Conservation (phyloP, 805 yeast species). For the Kodamaea hsintzibuensis region DNA sequence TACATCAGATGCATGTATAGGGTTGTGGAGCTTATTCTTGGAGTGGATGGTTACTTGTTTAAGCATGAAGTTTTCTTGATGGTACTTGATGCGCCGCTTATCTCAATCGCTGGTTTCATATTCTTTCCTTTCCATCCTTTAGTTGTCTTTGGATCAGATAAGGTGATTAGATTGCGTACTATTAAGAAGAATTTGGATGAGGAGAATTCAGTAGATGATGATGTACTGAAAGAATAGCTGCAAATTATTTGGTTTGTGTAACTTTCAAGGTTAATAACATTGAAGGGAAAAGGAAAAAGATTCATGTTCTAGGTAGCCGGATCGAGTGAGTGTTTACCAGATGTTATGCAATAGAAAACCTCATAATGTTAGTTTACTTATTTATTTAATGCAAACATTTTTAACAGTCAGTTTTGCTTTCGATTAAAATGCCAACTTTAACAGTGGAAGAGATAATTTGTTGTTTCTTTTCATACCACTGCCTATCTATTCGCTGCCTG, state of each 20-base stretch:
- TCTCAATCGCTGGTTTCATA: conserved; percentile 23
- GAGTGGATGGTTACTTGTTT: conserved; percentile 69
- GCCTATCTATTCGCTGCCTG: no score
- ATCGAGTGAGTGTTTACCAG: neutral
- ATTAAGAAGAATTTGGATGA: conserved; percentile 9
- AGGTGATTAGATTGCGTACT: conserved; percentile 1
- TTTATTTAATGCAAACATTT: no score
- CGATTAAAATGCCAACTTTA: no score
- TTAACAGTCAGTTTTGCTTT: no score
- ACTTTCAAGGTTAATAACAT: neutral
- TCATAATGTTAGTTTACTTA: no score
- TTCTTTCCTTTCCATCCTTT: conserved; percentile 61
- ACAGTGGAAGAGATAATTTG: no score
- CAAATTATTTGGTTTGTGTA: neutral
- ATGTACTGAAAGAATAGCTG: neutral
- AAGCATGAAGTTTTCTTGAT: conserved; percentile 44
- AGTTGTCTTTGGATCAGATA: conserved; percentile 51
- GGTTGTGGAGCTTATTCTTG: conserved; percentile 68
- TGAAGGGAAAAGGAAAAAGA: no score
- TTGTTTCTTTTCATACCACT: no score
- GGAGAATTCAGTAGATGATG: neutral
- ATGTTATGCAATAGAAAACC: no score
- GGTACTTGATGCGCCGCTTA: conserved; percentile 33
- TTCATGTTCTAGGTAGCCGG: neutral
- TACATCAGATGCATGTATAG: conserved; percentile 73